Evolutionary conservation across 352 stramenopile genomes (phyloP).

Genomic region (Phytophthora syringae): DNA sequence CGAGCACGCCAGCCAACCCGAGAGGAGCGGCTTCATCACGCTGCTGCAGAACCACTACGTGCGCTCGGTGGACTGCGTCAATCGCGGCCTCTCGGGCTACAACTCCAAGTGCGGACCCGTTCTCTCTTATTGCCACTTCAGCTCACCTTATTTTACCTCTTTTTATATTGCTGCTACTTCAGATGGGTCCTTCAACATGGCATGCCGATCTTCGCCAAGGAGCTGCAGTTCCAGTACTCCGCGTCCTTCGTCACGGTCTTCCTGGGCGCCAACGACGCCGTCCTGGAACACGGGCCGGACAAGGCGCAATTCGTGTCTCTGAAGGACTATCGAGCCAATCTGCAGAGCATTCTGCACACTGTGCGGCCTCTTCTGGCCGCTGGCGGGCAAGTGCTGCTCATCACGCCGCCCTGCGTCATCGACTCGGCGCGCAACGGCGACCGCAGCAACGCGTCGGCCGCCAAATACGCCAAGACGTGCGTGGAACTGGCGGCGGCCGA

Average conservation of each 20-base stretch:
- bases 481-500: conserved; percentile 42
- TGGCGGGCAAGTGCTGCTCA: conserved; percentile 35
- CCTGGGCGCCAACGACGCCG: conserved; percentile 72
- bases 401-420: conserved; percentile 49
- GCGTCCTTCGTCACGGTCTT: conserved; percentile 58
- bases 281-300: conserved; percentile 39
- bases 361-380: conserved; percentile 30
- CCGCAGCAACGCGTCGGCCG: conserved; percentile 52
- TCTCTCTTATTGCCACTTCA: background rate
- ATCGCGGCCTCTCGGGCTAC: conserved; percentile 64
- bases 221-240: conserved; percentile 40
- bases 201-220: conserved; percentile 39
- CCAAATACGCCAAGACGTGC: conserved; percentile 54
- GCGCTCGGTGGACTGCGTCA: conserved; percentile 60
- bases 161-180: background rate
- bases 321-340: conserved; percentile 49
- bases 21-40: conserved; percentile 50
- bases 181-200: conserved; percentile 47
- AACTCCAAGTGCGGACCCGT: conserved; percentile 50
- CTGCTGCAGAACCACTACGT: conserved; percentile 57
- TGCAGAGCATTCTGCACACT: conserved; percentile 41
- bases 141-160: background rate
- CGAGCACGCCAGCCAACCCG: conserved; percentile 41
- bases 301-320: conserved; percentile 57
- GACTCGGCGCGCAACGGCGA: conserved; percentile 43